Conservation (phyloP, 2,329 filamentous ascomycete species). For the Botryosphaeria dothidea region DNA sequence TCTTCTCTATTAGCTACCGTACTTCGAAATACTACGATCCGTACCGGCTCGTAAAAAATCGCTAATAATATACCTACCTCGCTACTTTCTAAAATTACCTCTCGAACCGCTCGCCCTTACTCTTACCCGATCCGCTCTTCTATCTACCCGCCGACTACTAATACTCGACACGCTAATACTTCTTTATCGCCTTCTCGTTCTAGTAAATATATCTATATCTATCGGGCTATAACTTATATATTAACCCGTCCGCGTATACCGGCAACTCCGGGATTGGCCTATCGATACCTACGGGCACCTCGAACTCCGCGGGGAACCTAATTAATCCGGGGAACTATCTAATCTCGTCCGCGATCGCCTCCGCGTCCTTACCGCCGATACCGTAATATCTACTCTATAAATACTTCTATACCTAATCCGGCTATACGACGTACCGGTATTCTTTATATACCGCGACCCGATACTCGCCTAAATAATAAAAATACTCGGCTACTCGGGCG, state of each 20-base stretch:
- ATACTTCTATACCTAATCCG: conserved; percentile 17
- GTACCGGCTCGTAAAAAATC: conserved; percentile 13
- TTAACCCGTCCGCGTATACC: background rate
- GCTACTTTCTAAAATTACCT: background rate
- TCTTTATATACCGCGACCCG: too few relatives aligned
- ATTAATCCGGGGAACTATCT: background rate
- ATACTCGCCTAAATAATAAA: too few relatives aligned
- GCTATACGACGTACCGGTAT: too few relatives aligned
- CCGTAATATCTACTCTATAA: conserved; percentile 3
- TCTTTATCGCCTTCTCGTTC: conserved; percentile 4
- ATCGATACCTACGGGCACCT: background rate
- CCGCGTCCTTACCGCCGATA: background rate
- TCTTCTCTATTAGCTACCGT: background rate
- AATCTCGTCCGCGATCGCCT: background rate
- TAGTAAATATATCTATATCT: conserved; percentile 8
- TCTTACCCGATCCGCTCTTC: background rate
- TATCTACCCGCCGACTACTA: conserved; percentile 3
- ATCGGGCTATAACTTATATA: conserved; percentile 17
- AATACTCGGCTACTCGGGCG: too few relatives aligned
- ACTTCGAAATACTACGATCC: conserved; percentile 23
- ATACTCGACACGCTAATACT: conserved; percentile 16
- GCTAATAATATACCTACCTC: conserved; percentile 18
- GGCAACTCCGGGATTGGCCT: background rate
- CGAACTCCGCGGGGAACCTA: background rate
- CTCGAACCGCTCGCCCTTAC: background rate